phyloP scores from a whole-genome alignment of 2,329 filamentous ascomycete genomes.

The Fusarium marasasianum region DNA sequence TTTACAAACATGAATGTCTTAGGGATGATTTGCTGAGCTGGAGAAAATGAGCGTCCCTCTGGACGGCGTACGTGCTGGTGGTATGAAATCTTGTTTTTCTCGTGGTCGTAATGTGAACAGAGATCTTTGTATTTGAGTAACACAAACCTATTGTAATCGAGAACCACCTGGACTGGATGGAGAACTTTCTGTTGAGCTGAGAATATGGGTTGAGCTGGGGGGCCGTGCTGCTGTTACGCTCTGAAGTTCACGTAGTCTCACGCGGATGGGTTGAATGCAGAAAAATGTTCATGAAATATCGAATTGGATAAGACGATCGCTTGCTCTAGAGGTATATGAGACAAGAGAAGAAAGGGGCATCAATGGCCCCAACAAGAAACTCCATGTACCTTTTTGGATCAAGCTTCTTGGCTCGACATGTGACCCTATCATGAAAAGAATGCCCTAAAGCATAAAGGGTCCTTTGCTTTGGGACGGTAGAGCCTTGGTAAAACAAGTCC shows the following conservation, averaged over 20 bases:
- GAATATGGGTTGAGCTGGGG: not conserved
- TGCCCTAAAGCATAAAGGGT: not conserved
- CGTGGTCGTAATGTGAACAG: constrained; percentile 29
- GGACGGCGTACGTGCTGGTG: constrained; percentile 35
- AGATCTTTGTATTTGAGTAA: constrained; percentile 10
- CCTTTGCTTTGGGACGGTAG: constrained; percentile 9
- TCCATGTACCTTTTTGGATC: constrained; percentile 23
- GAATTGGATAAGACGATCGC: constrained; percentile 35
- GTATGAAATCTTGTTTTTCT: constrained; percentile 29
- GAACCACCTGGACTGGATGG: not conserved
- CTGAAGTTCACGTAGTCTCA: not conserved
- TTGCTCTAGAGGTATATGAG: constrained; percentile 43
- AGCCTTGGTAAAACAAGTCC: constrained; percentile 28
- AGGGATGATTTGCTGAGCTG: constrained; percentile 27
- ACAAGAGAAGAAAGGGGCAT: constrained; percentile 27
- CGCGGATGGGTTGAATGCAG: not conserved
- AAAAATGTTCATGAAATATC: constrained; percentile 15
- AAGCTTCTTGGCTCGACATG: constrained; percentile 15
- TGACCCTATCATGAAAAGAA: constrained; percentile 14
- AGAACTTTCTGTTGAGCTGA: constrained; percentile 20
- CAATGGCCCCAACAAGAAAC: constrained; percentile 28
- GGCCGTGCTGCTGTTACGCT: not conserved
- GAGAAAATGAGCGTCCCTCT: constrained; percentile 11
- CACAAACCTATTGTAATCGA: not conserved
- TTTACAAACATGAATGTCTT: constrained; percentile 31